Conservation (phyloP, 352 stramenopile genomes). For the Lagenidium sp. region DNA sequence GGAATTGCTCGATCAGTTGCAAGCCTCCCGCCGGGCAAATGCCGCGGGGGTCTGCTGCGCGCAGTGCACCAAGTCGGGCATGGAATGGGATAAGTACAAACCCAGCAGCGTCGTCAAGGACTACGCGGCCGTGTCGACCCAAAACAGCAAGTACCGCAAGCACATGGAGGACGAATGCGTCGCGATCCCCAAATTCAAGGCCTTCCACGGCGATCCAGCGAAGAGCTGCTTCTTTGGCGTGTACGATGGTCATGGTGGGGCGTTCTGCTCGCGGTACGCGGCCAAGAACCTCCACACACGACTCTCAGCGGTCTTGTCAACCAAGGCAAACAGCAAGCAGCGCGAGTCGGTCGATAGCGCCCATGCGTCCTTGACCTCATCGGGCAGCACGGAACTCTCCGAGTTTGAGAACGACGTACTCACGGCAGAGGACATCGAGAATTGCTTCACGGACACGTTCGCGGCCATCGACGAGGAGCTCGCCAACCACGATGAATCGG, state of each 20-base stretch:
- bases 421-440: constrained; percentile 45
- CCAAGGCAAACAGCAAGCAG: constrained; percentile 27
- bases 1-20: neutral
- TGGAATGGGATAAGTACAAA: constrained; percentile 24
- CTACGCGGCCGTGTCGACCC: constrained; percentile 63
- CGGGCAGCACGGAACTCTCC: constrained; percentile 26
- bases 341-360: constrained; percentile 25
- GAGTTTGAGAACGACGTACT: constrained; percentile 37
- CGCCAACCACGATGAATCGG: constrained; percentile 54
- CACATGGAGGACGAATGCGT: constrained; percentile 84
- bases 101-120: constrained; percentile 44
- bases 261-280: constrained; percentile 75
- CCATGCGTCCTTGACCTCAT: constrained; percentile 36
- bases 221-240: constrained; percentile 75
- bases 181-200: constrained; percentile 52
- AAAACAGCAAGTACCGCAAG: constrained; percentile 73
- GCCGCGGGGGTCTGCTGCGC: constrained; percentile 3
- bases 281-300: constrained; percentile 57
- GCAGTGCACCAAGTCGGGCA: constrained; percentile 5
- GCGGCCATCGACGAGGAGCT: constrained; percentile 54
- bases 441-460: constrained; percentile 53
- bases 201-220: constrained; percentile 47
- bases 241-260: constrained; percentile 74
- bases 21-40: neutral
- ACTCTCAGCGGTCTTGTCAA: constrained; percentile 32